phyloP scores from a whole-genome alignment of 2,329 filamentous ascomycete species.

The Samsoniella hepiali region DNA sequence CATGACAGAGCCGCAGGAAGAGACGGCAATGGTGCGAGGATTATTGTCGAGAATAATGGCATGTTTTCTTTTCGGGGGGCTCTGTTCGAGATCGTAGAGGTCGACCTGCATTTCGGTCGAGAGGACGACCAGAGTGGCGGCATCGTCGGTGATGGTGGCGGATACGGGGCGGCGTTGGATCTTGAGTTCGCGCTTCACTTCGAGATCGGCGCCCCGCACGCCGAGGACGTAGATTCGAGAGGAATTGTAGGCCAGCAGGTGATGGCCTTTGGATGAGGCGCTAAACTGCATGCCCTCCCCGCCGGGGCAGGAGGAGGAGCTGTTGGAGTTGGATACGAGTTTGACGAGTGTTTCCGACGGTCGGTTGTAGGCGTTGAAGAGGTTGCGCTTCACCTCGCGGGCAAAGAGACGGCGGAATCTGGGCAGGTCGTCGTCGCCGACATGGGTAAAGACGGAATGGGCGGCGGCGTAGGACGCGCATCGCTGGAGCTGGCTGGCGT shows the following conservation, averaged over 20 bases:
- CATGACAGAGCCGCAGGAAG: slow-evolving; percentile 75
- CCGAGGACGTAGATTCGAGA: slow-evolving; percentile 80
- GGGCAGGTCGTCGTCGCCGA: slow-evolving; percentile 51
- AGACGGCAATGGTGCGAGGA: slow-evolving; percentile 74
- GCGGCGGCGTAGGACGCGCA: slow-evolving; percentile 58
- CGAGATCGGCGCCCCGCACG: slow-evolving; percentile 55
- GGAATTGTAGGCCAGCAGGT: slow-evolving; percentile 78
- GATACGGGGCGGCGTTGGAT: slow-evolving; percentile 72
- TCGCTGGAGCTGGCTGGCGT: slow-evolving; percentile 58
- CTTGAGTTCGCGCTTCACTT: slow-evolving; percentile 74
- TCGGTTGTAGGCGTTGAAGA: slow-evolving; percentile 72
- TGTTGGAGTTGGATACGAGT: slow-evolving; percentile 78
- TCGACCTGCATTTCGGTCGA: slow-evolving; percentile 82
- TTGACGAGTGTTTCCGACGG: slow-evolving; percentile 70
- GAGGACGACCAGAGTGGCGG: slow-evolving; percentile 70
- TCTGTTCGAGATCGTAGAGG: slow-evolving; percentile 68
- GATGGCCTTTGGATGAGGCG: slow-evolving; percentile 70
- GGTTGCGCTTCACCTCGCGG: slow-evolving; percentile 68
- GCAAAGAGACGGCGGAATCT: slow-evolving; percentile 64
- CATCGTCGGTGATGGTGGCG: slow-evolving; percentile 76
- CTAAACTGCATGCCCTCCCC: slow-evolving; percentile 84
- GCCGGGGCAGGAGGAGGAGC: slow-evolving; percentile 76
- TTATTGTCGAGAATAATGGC: slow-evolving; percentile 75
- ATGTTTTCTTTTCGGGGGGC: slow-evolving; percentile 66
- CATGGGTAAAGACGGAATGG: slow-evolving; percentile 39